Base-by-base conservation (phyloP, 768 basidiomycete species). In the Amanita rimosa region DNA sequence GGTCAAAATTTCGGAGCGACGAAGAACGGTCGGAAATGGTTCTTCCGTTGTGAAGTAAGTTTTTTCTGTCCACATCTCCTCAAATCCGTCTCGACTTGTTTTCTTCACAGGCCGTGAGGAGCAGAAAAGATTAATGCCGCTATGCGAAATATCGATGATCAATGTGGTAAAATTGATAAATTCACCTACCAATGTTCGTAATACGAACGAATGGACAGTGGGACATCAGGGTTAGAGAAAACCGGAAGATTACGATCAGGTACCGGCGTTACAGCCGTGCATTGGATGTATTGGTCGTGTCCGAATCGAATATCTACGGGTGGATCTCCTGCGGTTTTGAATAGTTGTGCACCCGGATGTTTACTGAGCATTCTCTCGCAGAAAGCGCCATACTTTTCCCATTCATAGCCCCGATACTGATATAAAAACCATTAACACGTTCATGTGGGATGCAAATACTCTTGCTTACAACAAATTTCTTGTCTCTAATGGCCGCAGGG, bases 291-390 rank as follows among this genome's bases (percentile, higher is more conserved):
- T 54, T 88, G 87, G 38, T 83, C 84, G 42, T 68, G 76, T 21
- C 88, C 86, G 55, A 78, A 84, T 17, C 84, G 81, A 49, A 91
- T 73, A 54, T 93, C 88, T 6, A 83, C 82, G 10, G 83, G 74
- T 3, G 93, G 89, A 42, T 94, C 85, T 16, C 83, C 79, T 31
- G 74, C 70, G 1, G 69, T 71, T 59, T 83, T 87, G 41, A 95
- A 65, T 8, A 96, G 64, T 50, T 85, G 85, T 4, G 93, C 88
- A 17, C 81, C 81, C 3, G 88, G 83, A 64, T 92, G 88, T 61
- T 94, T 95, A 63, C 81, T 84, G 47, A 93, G 78, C 81, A 96
- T 87, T 33, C 86, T 72, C 62, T 97, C 92, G 64, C 89, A 90
- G 68, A 87, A 91, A 2, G 85, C 78, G 6, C 83, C 83, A 53